Conservation (phyloP, 257 asterid species). For the Solanum rostratum region DNA sequence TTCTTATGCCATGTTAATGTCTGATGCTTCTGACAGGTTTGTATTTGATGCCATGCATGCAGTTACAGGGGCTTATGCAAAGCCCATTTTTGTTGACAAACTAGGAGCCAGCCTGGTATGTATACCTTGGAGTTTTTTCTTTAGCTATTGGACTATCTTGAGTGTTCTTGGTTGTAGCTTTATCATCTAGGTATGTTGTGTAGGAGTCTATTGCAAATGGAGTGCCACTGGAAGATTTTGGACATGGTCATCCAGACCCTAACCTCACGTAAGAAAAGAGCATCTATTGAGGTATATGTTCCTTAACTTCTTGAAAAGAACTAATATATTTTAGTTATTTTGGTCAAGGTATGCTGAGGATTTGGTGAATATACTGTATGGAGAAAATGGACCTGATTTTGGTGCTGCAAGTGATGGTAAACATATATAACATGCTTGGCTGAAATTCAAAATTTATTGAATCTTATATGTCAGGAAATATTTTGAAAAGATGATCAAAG, state of each 20-base stretch:
- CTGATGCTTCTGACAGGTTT: constrained; percentile 46
- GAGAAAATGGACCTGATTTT: constrained; percentile 78
- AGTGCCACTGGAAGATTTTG: constrained; percentile 92
- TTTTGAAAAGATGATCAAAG: background rate
- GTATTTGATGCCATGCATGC: constrained; percentile 98
- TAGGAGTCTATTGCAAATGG: constrained; percentile 79
- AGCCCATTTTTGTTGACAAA: constrained; percentile 90
- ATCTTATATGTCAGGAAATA: background rate
- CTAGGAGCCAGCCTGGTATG: constrained; percentile 79
- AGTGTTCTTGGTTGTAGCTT: background rate
- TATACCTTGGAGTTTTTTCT: background rate
- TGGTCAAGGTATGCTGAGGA: constrained; percentile 81
- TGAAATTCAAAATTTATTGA: background rate
- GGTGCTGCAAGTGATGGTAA: constrained; percentile 99
- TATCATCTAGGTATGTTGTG: background rate
- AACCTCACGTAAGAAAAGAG: constrained; percentile 71
- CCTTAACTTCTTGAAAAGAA: background rate
- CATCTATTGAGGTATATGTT: background rate
- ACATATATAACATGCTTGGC: background rate
- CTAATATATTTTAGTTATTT: constrained; percentile 13
- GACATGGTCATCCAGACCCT: constrained; percentile 99
- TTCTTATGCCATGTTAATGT: background rate
- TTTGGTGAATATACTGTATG: constrained; percentile 70
- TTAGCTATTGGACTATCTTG: background rate
- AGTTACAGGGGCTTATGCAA: constrained; percentile 95